Conservation (phyloP, 2,329 filamentous ascomycete species). For the Penicillium griseofulvum region DNA sequence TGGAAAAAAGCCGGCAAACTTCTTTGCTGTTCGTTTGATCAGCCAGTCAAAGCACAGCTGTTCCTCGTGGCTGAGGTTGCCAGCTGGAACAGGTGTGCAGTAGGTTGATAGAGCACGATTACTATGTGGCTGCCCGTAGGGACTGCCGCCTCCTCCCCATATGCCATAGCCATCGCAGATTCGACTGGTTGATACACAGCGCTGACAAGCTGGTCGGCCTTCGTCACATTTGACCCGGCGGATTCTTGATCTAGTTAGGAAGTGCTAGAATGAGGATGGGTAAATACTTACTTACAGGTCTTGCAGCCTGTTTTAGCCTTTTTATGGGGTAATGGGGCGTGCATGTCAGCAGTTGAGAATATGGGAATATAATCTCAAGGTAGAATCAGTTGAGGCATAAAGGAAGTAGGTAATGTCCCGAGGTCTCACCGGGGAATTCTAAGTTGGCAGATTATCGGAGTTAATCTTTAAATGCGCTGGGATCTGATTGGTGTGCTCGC, state of each 20-base stretch:
- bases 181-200: constrained; percentile 37
- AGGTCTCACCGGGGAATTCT: too few relatives aligned
- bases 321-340: background rate
- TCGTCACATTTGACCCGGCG: constrained; percentile 42
- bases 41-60: constrained; percentile 31
- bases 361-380: background rate
- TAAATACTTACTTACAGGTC: constrained; percentile 31
- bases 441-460: background rate
- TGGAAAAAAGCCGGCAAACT: constrained; percentile 38
- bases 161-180: constrained; percentile 46
- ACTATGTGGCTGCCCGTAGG: constrained; percentile 20
- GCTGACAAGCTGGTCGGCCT: constrained; percentile 34
- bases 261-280: background rate
- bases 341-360: constrained; percentile 19
- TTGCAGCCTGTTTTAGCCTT: constrained; percentile 30
- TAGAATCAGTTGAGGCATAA: too few relatives aligned
- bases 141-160: constrained; percentile 39
- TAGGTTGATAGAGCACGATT: constrained; percentile 14
- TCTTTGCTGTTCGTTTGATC: constrained; percentile 22
- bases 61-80: constrained; percentile 22
- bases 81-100: constrained; percentile 11
- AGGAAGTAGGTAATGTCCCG: too few relatives aligned
- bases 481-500: constrained; percentile 11
- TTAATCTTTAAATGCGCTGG: background rate
- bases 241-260: constrained; percentile 12